Conservation (phyloP, 257 asterid genomes). For the Parsonsia alboflavescens region DNA sequence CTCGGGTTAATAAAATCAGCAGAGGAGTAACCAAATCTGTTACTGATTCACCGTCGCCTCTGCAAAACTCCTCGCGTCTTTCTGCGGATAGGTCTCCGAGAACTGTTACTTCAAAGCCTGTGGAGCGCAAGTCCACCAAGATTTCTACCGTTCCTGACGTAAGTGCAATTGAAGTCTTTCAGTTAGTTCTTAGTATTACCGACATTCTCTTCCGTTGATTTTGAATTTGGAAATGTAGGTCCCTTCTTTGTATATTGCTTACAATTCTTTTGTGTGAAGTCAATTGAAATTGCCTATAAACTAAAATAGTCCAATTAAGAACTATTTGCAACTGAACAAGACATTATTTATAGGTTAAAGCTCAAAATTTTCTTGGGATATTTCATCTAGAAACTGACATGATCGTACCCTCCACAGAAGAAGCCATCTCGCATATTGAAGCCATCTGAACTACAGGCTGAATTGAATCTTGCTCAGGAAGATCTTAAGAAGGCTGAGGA, state of each 20-base stretch:
- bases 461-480: constrained; percentile 56
- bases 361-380: neutral
- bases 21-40: constrained; percentile 63
- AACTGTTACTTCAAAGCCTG: constrained; percentile 58
- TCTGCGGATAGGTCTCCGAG: constrained; percentile 59
- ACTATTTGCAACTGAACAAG: neutral
- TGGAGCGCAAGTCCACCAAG: constrained; percentile 59
- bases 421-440: constrained; percentile 50
- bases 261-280: neutral
- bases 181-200: neutral
- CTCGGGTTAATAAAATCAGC: constrained; percentile 44
- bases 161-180: constrained; percentile 22
- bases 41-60: constrained; percentile 57
- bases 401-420: constrained; percentile 41
- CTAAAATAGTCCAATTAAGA: neutral
- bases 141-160: constrained; percentile 68
- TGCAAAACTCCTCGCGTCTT: constrained; percentile 41
- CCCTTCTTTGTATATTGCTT: neutral
- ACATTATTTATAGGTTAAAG: neutral
- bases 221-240: neutral
- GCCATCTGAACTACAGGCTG: constrained; percentile 66
- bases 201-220: neutral
- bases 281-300: neutral
- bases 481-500: constrained; percentile 83
- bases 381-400: constrained; percentile 15